Evolutionary conservation across 164 flowering plant genomes (phyloP).

Genomic region (Berberis vulgaris): DNA sequence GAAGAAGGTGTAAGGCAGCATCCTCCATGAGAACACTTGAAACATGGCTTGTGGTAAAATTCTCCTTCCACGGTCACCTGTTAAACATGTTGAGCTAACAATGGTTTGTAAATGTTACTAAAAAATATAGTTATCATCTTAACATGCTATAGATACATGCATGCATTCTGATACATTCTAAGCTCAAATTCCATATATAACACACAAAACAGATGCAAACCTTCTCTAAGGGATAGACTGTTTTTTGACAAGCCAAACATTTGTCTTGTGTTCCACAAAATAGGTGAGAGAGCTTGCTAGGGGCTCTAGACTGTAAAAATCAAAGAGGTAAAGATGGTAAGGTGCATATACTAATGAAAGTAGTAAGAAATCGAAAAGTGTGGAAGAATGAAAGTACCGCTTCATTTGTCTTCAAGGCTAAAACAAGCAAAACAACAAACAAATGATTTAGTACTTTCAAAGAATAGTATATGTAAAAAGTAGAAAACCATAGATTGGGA

Average conservation of each 20-base stretch:
- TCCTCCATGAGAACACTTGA: conserved; percentile 32
- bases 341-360: not conserved
- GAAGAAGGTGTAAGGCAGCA: conserved; percentile 24
- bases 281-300: conserved; percentile 42
- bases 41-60: conserved; percentile 29
- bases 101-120: not conserved
- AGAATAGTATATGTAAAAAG: not conserved
- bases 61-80: conserved; percentile 30
- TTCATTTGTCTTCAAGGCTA: not conserved
- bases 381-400: not conserved
- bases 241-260: conserved; percentile 47
- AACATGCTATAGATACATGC: too few relatives aligned
- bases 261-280: conserved; percentile 66
- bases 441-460: too few relatives aligned
- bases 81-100: not conserved
- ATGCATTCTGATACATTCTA: too few relatives aligned
- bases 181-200: too few relatives aligned
- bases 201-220: conserved; percentile 9
- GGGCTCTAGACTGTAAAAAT: conserved; percentile 28
- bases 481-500: not conserved
- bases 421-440: not conserved
- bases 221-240: conserved; percentile 63
- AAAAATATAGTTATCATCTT: not conserved
- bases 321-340: not conserved
- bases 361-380: not conserved